Conservation (phyloP, 2,329 filamentous ascomycete genomes). For the Exophiala mesophila region DNA sequence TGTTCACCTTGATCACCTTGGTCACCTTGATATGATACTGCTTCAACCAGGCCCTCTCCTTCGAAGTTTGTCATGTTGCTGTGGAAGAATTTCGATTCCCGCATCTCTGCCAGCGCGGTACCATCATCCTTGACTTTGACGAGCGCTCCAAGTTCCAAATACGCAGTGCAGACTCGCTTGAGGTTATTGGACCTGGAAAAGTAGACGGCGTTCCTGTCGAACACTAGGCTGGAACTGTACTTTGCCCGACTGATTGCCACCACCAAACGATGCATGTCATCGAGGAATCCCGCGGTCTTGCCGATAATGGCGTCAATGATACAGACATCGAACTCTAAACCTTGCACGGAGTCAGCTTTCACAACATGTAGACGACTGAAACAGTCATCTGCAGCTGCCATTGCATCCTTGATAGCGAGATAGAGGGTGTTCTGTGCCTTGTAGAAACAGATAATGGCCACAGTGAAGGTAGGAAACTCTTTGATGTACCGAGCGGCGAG, state of each 20-base stretch:
- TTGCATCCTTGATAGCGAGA: constrained; percentile 1
- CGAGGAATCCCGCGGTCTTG: not conserved
- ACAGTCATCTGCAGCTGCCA: not conserved
- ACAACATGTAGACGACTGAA: not conserved
- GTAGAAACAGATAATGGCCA: constrained; percentile 5
- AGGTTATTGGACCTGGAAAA: not conserved
- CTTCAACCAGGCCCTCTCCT: not conserved
- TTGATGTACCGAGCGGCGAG: not conserved
- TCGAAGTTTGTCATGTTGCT: too few relatives aligned
- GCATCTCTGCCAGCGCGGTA: too few relatives aligned
- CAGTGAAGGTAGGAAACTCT: not conserved
- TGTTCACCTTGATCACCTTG: not conserved
- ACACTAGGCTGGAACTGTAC: not conserved
- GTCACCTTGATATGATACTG: not conserved
- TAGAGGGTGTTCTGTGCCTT: constrained; percentile 3
- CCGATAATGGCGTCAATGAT: not conserved
- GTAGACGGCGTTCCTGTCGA: not conserved
- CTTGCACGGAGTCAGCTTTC: constrained; percentile 5
- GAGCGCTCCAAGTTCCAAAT: not conserved
- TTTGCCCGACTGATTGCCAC: not conserved
- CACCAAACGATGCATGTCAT: not conserved
- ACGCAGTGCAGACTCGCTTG: not conserved
- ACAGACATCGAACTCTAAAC: not conserved
- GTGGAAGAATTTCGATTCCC: too few relatives aligned
- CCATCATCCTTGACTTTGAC: not conserved